phyloP scores from a whole-genome alignment of 768 basidiomycete species.

The Tricholoma furcatifolium region DNA sequence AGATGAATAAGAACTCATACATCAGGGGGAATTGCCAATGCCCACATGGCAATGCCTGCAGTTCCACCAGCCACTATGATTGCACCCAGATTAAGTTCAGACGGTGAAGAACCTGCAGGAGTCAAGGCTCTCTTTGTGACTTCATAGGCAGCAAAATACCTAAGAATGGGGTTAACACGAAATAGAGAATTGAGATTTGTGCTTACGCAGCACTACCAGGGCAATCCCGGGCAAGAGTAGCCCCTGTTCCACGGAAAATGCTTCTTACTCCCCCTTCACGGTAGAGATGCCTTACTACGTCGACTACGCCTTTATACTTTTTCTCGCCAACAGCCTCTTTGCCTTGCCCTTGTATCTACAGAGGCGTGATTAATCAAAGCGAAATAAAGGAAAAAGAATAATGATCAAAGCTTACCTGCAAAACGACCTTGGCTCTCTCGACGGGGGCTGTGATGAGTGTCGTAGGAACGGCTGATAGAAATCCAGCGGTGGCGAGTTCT shows the following conservation, averaged over 20 bases:
- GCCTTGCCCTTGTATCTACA: conserved; percentile 88
- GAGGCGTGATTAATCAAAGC: conserved; percentile 10
- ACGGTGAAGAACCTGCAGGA: conserved; percentile 74
- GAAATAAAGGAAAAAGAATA: not conserved
- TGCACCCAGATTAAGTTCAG: conserved; percentile 80
- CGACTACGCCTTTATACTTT: conserved; percentile 87
- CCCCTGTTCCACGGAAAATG: conserved; percentile 89
- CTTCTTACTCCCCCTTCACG: conserved; percentile 89
- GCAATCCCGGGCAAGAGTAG: conserved; percentile 94
- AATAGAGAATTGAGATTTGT: not conserved
- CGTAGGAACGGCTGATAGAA: conserved; percentile 89
- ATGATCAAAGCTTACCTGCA: conserved; percentile 59
- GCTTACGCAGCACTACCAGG: conserved; percentile 95
- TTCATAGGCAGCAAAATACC: conserved; percentile 98
- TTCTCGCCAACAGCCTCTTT: conserved; percentile 37
- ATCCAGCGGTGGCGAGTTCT: conserved; percentile 92
- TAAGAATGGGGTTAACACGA: conserved; percentile 28
- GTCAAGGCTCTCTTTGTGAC: conserved; percentile 85
- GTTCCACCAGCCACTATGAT: conserved; percentile 91
- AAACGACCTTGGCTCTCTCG: conserved; percentile 92
- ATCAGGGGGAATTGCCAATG: conserved; percentile 95
- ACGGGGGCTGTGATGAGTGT: conserved; percentile 94
- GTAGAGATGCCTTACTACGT: conserved; percentile 89
- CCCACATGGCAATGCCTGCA: conserved; percentile 98
- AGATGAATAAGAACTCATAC: conserved; percentile 44